Conservation (phyloP, 192 early-diverging fungal species). For the Podila minutissima region DNA sequence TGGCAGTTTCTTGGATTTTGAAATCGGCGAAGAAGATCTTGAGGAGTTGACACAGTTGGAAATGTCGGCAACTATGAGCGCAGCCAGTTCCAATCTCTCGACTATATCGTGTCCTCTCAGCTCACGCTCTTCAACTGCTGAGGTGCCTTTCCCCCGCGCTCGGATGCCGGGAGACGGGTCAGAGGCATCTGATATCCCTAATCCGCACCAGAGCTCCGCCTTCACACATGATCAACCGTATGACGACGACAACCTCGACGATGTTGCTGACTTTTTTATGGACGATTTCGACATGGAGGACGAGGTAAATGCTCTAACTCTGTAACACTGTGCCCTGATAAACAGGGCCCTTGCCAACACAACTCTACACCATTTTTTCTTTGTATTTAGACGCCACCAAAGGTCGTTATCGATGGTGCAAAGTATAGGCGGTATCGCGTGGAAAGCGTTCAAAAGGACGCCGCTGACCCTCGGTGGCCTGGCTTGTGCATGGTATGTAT, state of each 20-base stretch:
- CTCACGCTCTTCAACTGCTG: neutral
- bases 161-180: too few relatives aligned
- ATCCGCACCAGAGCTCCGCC: too few relatives aligned
- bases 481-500: conserved; percentile 23
- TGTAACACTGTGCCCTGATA: too few relatives aligned
- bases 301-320: neutral
- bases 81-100: neutral
- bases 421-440: conserved; percentile 30
- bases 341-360: too few relatives aligned
- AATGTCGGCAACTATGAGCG: conserved; percentile 1
- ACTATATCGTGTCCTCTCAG: neutral
- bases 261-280: neutral
- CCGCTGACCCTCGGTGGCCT: conserved; percentile 8
- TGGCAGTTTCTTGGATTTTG: conserved; percentile 35
- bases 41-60: conserved; percentile 38
- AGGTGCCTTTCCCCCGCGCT: neutral
- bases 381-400: neutral
- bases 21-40: conserved; percentile 31
- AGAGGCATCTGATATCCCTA: too few relatives aligned
- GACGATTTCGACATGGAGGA: neutral
- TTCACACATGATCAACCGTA: too few relatives aligned
- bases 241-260: neutral
- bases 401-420: neutral
- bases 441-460: conserved; percentile 6
- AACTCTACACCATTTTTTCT: too few relatives aligned